These are phyloP conservation scores for Galeopsis tetrahit DNA, from an alignment of 257 asterid species.

Conservation along the genomic window DNA sequence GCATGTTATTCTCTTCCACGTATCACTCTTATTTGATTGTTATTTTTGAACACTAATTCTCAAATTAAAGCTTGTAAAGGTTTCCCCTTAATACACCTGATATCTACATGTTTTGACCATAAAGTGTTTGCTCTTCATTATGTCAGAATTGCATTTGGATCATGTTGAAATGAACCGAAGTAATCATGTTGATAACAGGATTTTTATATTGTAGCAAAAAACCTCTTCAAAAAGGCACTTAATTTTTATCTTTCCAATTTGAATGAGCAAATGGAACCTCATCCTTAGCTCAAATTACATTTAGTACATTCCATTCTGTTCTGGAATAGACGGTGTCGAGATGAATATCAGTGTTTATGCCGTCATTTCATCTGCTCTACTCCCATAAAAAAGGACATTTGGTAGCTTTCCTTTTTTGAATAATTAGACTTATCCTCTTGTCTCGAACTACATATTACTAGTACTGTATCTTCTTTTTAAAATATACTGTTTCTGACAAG, in stretches of 20 bases:
- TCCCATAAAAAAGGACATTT: background rate
- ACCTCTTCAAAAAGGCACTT: background rate
- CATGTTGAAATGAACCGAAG: background rate
- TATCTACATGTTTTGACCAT: background rate
- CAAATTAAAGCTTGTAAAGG: no score
- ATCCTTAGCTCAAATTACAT: background rate
- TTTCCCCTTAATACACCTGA: background rate
- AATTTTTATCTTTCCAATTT: background rate
- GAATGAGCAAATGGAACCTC: no score
- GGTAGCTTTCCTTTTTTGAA: constrained; percentile 23
- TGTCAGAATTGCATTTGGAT: background rate
- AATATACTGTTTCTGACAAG: constrained; percentile 28
- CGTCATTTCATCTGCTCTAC: background rate
- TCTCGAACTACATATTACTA: background rate
- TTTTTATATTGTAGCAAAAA: constrained; percentile 10
- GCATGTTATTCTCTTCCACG: constrained; percentile 7
- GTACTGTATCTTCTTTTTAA: background rate
- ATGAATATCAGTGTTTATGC: background rate
- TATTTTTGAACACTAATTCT: background rate
- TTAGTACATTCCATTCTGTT: background rate
- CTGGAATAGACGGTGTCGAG: background rate
- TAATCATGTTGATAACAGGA: background rate
- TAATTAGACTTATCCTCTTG: background rate
- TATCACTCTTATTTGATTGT: background rate
- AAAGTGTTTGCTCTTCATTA: constrained; percentile 4